A percentile compares a stretch with the other conserved stretches of the same genome.
phyloP scores from a whole-genome alignment of 225 moss, liverwort and hornwort species.

The Polytrichum formosum region DNA sequence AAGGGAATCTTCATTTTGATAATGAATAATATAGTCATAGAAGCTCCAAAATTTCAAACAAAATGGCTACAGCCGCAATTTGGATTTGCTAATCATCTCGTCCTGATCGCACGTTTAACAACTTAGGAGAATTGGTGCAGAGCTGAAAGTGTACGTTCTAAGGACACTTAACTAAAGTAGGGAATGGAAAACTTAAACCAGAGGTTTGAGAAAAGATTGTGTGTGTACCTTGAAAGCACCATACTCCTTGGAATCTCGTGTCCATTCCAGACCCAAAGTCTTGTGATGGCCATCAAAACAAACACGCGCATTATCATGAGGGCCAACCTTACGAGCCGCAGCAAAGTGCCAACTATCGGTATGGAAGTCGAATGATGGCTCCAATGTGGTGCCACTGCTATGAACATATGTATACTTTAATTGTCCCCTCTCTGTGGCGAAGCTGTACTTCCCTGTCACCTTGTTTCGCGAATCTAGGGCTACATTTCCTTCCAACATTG shows the following conservation, averaged over 20 bases:
- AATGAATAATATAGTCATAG: no score
- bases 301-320: slow-evolving; percentile 67
- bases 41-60: no score
- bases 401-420: slow-evolving; percentile 84
- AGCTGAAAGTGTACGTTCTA: no score
- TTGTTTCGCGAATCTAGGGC: slow-evolving; percentile 77
- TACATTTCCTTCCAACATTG: slow-evolving; percentile 70
- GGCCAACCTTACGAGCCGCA: slow-evolving; percentile 58
- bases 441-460: slow-evolving; percentile 77
- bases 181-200: neutral
- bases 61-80: no score
- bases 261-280: slow-evolving; percentile 80
- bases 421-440: slow-evolving; percentile 62
- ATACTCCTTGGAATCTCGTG: slow-evolving; percentile 84
- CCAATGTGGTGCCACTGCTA: slow-evolving; percentile 64
- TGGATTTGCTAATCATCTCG: no score
- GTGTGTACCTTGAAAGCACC: slow-evolving; percentile 82
- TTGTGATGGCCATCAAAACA: slow-evolving; percentile 60
- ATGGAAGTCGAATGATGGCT: slow-evolving; percentile 88
- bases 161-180: neutral
- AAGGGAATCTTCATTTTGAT: no score
- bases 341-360: slow-evolving; percentile 81
- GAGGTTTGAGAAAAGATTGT: neutral
- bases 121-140: no score
- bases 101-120: no score